phyloP scores from a whole-genome alignment of 2,329 filamentous ascomycete species.

The Akanthomyces muscarius region DNA sequence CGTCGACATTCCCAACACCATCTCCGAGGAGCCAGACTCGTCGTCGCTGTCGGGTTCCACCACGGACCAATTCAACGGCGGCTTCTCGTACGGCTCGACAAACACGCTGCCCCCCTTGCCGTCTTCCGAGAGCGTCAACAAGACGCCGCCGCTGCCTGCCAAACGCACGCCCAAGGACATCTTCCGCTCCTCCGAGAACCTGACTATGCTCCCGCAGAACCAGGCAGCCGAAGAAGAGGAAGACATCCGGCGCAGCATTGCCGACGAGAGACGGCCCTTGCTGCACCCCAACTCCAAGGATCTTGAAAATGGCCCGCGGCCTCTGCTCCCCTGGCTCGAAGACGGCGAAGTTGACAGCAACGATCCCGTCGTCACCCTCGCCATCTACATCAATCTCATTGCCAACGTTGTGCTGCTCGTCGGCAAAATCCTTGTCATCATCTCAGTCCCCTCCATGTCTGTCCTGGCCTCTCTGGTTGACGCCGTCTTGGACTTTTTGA shows the following conservation, averaged over 20 bases:
- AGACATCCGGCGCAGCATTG: slow-evolving; percentile 35
- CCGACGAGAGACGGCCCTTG: slow-evolving; percentile 12
- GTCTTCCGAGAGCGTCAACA: slow-evolving; percentile 12
- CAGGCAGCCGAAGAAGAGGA: slow-evolving; percentile 41
- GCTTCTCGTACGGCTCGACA: slow-evolving; percentile 29
- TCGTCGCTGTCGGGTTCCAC: slow-evolving; percentile 28
- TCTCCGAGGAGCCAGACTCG: slow-evolving; percentile 61
- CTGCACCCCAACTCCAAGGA: slow-evolving; percentile 32
- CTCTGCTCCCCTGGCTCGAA: slow-evolving; percentile 63
- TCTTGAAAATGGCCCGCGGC: slow-evolving; percentile 30
- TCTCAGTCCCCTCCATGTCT: slow-evolving; percentile 76
- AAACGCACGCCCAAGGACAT: slow-evolving; percentile 82
- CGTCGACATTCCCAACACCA: slow-evolving; percentile 66
- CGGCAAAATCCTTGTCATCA: slow-evolving; percentile 72
- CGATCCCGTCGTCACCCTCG: slow-evolving; percentile 73
- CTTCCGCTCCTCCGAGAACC: slow-evolving; percentile 69
- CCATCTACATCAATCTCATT: slow-evolving; percentile 79
- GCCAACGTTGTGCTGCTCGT: slow-evolving; percentile 73
- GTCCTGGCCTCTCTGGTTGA: slow-evolving; percentile 77
- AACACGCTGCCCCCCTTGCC: slow-evolving; percentile 22
- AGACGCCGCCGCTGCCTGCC: slow-evolving; percentile 43
- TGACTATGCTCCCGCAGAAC: slow-evolving; percentile 55
- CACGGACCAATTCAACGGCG: slow-evolving; percentile 24
- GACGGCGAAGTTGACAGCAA: slow-evolving; percentile 69
- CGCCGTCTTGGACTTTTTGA: slow-evolving; percentile 74